Evolutionary conservation across 1,139 yeast genomes (phyloP), one percentile per base, ranked within the genome.

Genomic region (Candida sp.): DNA sequence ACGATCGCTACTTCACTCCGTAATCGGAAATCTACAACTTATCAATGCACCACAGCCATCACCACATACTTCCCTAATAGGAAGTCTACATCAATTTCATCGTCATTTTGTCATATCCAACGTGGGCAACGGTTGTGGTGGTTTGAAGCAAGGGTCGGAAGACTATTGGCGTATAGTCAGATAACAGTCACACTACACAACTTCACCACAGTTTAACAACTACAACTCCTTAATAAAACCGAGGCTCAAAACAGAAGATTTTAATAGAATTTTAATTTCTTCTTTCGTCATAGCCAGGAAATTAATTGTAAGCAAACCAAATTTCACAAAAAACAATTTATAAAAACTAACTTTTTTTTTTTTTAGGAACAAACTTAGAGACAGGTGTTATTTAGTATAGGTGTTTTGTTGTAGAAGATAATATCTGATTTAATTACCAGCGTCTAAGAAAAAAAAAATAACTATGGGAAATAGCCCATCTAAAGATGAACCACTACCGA

Each of bases 381-480:
- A 32, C 7, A 15, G 38, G 38, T 36, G 12, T 8, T 36, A 35
- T 21, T 25, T 6, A 25, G 6, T 6, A 25, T 35, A 23, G 23
- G 15, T 35, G 38, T 12, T 12, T 11, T 12, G 38, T 12, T 12
- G 32, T 35, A 39, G 36, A 52, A 25, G 29, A 6, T 25, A 25
- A 6, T 25, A 6, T 6, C 8, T 6, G 29, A 25, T 9, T 25
- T 25, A 25, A 25, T 25, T 25, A 25, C 29, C 43, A 38, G n/a
- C 9, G 5, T 40, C 21, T 33, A n/a, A n/a, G n/a, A n/a, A n/a
- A n/a, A n/a, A n/a, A n/a, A n/a, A n/a, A 25, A 25, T 6, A 25
- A 41, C 29, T 54, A 79, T 79, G 84, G 83, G 84, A 68, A 78
- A 77, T 63, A 76, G 79, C 75, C 82, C 82, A 64, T 75, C 82